phyloP scores from a whole-genome alignment of 1,284 basidiomycete genomes.

The Exobasidium cylindrosporum region DNA sequence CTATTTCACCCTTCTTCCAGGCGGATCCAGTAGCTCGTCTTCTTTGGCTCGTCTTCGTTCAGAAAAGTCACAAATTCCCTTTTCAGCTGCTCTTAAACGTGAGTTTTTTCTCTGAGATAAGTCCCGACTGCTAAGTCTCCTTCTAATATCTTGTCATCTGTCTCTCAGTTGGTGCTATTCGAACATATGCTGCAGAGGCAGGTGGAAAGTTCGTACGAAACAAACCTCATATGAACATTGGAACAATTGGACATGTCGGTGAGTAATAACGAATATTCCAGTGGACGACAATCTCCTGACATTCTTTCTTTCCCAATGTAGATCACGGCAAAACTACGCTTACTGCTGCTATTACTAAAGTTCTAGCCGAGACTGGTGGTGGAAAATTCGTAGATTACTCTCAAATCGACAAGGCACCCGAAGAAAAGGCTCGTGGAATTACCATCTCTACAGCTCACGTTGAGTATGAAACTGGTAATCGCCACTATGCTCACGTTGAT shows the following conservation, averaged over 20 bases:
- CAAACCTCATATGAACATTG: constrained; percentile 85
- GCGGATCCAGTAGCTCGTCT: not conserved
- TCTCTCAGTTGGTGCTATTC: constrained; percentile 18
- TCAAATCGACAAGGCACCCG: constrained; percentile 99
- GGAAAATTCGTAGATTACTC: constrained; percentile 97
- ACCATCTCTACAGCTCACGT: constrained; percentile 87
- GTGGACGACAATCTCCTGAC: constrained; percentile 6
- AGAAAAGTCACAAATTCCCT: not conserved
- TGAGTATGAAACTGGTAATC: constrained; percentile 84
- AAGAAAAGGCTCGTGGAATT: constrained; percentile 99
- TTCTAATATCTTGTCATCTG: not conserved
- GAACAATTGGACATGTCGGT: constrained; percentile 57
- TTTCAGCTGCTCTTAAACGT: not conserved
- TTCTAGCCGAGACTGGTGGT: constrained; percentile 74
- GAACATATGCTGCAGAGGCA: constrained; percentile 64
- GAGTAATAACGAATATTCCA: not conserved
- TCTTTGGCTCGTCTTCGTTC: not conserved
- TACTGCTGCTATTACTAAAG: constrained; percentile 97
- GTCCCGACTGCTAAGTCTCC: not conserved
- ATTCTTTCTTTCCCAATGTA: not conserved
- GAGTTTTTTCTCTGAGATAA: not conserved
- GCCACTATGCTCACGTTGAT: constrained; percentile 99
- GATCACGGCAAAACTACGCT: constrained; percentile 74
- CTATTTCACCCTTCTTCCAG: not conserved
- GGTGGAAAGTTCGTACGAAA: constrained; percentile 71